Conservation (phyloP, 257 asterid species). For the Thymus quinquecostatus region DNA sequence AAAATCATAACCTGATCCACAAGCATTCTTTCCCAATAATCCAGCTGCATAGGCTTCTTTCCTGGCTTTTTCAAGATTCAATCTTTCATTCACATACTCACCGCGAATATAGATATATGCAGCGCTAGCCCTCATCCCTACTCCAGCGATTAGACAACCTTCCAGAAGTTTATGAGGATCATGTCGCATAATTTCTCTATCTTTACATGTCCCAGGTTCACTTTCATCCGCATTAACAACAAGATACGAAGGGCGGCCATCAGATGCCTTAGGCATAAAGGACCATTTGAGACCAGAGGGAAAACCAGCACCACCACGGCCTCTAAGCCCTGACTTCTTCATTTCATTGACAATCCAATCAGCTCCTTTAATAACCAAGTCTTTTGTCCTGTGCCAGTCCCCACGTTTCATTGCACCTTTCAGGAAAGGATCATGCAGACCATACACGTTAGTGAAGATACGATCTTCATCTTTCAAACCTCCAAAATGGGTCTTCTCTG, state of each 20-base stretch:
- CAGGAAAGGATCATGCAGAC: conserved; percentile 89
- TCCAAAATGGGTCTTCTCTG: conserved; percentile 94
- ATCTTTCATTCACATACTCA: conserved; percentile 93
- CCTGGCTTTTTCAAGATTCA: conserved; percentile 84
- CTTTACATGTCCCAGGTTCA: conserved; percentile 99
- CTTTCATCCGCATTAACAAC: conserved; percentile 99
- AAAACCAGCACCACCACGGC: conserved; percentile 99
- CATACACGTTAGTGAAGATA: conserved; percentile 89
- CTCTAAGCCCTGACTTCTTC: conserved; percentile 98
- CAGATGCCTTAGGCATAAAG: conserved; percentile 94
- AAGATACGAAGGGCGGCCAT: conserved; percentile 98
- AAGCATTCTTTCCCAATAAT: conserved; percentile 88
- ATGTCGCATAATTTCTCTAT: conserved; percentile 98
- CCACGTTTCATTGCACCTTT: conserved; percentile 99
- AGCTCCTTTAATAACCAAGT: conserved; percentile 84
- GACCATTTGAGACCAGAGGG: conserved; percentile 99
- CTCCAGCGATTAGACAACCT: conserved; percentile 98
- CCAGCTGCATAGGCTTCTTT: conserved; percentile 95
- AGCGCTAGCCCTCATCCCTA: conserved; percentile 96
- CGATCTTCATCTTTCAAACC: conserved; percentile 99
- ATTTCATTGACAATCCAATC: conserved; percentile 97
- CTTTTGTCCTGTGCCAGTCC: conserved; percentile 97
- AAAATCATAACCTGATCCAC: conserved; percentile 96
- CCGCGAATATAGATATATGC: conserved; percentile 97
- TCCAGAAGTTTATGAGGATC: conserved; percentile 97